phyloP scores from a whole-genome alignment of 345 rosid genomes.

The Boechera stricta region DNA sequence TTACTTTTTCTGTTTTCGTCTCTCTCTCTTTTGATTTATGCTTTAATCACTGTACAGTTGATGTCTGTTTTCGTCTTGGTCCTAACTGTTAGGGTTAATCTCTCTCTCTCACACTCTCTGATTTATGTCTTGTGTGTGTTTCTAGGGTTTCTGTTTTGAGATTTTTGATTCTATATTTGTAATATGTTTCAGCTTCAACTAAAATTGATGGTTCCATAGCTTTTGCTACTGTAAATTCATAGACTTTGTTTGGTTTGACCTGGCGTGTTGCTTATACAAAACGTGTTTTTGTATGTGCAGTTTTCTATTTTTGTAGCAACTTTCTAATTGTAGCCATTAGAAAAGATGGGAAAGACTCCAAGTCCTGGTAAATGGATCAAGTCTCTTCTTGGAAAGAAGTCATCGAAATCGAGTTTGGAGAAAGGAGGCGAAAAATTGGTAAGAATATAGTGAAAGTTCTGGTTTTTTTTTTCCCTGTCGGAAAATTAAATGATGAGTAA shows the following conservation, averaged over 20 bases:
- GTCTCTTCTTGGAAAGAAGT: conserved; percentile 69
- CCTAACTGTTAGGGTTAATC: conserved; percentile 6
- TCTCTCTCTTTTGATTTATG: conserved; percentile 28
- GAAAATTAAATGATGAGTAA: conserved; percentile 10
- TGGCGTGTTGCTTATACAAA: conserved; percentile 4
- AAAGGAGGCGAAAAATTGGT: conserved; percentile 60
- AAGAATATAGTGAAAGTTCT: conserved; percentile 10
- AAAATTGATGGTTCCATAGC: neutral
- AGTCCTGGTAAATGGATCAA: conserved; percentile 86
- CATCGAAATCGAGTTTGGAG: conserved; percentile 63
- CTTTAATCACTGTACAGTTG: conserved; percentile 15
- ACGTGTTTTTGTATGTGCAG: conserved; percentile 35
- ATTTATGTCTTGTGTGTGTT: conserved; percentile 24
- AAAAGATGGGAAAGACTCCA: conserved; percentile 74
- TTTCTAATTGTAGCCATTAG: conserved; percentile 11
- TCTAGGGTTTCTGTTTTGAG: conserved; percentile 36
- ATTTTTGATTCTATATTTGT: conserved; percentile 13
- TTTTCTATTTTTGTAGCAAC: conserved; percentile 27
- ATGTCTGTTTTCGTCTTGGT: conserved; percentile 9
- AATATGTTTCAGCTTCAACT: conserved; percentile 1
- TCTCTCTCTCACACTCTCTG: conserved; percentile 9
- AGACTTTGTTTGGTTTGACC: neutral
- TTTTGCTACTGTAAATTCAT: conserved; percentile 11
- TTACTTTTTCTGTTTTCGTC: neutral
- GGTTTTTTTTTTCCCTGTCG: neutral